Conservation (phyloP, 331 rosid species). For the Malus hybrid region DNA sequence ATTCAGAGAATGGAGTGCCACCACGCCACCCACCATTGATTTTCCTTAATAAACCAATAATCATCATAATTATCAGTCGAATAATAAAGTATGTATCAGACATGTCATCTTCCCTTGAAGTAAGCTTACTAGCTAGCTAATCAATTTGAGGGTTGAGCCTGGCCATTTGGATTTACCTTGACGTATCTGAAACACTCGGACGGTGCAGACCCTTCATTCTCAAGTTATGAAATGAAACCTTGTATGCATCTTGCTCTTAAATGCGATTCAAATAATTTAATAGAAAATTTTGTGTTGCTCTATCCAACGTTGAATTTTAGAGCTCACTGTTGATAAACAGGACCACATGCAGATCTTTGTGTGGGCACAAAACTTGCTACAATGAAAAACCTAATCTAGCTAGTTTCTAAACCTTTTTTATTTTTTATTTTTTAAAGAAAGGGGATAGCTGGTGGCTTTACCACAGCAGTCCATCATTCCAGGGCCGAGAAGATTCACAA, state of each 20-base stretch:
- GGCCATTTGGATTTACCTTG: background rate
- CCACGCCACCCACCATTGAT: background rate
- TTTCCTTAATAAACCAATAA: background rate
- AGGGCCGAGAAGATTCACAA: accelerated
- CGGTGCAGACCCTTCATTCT: background rate
- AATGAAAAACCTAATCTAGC: too few relatives aligned
- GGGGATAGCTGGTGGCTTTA: too few relatives aligned
- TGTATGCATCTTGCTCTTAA: background rate
- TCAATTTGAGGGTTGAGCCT: too few relatives aligned
- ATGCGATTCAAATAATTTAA: background rate
- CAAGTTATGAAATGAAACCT: background rate
- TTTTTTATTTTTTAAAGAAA: too few relatives aligned
- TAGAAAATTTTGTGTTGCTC: background rate
- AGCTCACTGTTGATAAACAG: background rate
- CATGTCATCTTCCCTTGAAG: background rate
- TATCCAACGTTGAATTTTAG: background rate
- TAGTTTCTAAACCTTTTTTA: too few relatives aligned
- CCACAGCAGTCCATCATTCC: accelerated
- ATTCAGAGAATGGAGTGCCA: too few relatives aligned
- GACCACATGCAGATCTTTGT: too few relatives aligned
- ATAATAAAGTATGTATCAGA: background rate
- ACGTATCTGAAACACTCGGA: background rate
- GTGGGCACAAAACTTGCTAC: too few relatives aligned
- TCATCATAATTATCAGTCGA: background rate
- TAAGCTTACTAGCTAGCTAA: too few relatives aligned